phyloP scores from a whole-genome alignment of 331 rosid species.

The Cucumis variabilis region DNA sequence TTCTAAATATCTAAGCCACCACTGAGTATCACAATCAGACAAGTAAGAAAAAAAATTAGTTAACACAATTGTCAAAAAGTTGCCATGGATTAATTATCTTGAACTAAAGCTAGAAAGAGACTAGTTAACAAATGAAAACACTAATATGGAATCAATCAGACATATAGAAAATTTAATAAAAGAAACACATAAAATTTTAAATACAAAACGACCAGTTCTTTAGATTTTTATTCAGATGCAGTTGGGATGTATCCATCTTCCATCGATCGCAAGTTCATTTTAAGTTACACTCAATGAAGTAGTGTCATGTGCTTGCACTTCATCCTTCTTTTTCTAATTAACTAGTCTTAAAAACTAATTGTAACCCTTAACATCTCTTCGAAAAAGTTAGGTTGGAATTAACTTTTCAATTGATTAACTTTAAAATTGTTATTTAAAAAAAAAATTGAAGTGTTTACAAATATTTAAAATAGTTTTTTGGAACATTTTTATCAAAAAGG shows the following conservation, averaged over 20 bases:
- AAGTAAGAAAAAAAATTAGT: background rate
- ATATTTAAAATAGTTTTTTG: too few relatives aligned
- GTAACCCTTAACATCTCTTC: background rate
- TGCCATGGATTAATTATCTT: background rate
- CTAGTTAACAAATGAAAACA: background rate
- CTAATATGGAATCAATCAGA: background rate
- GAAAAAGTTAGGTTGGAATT: too few relatives aligned
- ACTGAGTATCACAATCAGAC: background rate
- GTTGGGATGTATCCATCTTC: too few relatives aligned
- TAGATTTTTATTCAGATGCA: too few relatives aligned
- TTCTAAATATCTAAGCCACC: background rate
- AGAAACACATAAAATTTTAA: background rate
- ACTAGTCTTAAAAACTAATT: background rate
- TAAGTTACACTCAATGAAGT: too few relatives aligned
- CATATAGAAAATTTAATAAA: background rate
- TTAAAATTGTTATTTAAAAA: too few relatives aligned
- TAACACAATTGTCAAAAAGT: background rate
- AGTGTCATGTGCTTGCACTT: too few relatives aligned
- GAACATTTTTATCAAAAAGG: too few relatives aligned
- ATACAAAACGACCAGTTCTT: background rate
- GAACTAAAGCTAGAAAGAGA: background rate
- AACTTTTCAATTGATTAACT: too few relatives aligned
- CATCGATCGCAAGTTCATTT: too few relatives aligned
- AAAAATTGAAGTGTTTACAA: too few relatives aligned
- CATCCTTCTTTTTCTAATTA: too few relatives aligned